A percentile compares a stretch with the other conserved stretches of the same genome.
Conservation (phyloP, 2,329 filamentous ascomycete species). For the Ophiocordyceps robertsii region DNA sequence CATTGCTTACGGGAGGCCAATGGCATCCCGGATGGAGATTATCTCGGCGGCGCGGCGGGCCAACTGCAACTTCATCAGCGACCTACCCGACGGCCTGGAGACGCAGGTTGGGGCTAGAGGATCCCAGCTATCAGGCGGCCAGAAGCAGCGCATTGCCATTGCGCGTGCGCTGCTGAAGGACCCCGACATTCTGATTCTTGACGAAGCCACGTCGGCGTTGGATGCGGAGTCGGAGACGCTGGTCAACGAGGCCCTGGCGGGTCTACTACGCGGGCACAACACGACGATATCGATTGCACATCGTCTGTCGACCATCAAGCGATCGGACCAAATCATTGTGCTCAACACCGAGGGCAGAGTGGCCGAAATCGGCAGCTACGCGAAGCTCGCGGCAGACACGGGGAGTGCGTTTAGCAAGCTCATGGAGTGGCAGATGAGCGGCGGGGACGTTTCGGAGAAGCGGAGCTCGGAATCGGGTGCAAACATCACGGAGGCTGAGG, state of each 20-base stretch:
- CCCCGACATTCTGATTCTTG: slow-evolving; percentile 90
- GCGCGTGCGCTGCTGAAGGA: slow-evolving; percentile 88
- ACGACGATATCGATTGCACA: slow-evolving; percentile 98
- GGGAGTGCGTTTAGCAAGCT: slow-evolving; percentile 83
- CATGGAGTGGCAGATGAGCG: slow-evolving; percentile 98
- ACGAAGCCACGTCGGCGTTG: slow-evolving; percentile 90
- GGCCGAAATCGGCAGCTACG: slow-evolving; percentile 79
- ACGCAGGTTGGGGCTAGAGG: slow-evolving; percentile 87
- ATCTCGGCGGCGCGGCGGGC: slow-evolving; percentile 77
- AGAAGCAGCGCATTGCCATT: slow-evolving; percentile 97
- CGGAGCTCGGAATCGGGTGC: slow-evolving; percentile 17
- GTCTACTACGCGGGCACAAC: slow-evolving; percentile 71
- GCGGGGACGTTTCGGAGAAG: slow-evolving; percentile 48
- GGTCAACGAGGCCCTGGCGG: slow-evolving; percentile 78
- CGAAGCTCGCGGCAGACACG: slow-evolving; percentile 56
- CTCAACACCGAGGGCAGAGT: slow-evolving; percentile 77
- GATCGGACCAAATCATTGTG: slow-evolving; percentile 88
- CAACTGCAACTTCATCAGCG: slow-evolving; percentile 92
- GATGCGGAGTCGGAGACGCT: slow-evolving; percentile 95
- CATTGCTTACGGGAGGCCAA: slow-evolving; percentile 79
- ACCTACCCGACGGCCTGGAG: slow-evolving; percentile 91
- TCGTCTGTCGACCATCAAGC: slow-evolving; percentile 88
- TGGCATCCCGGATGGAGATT: slow-evolving; percentile 67
- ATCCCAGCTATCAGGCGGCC: slow-evolving; percentile 85
- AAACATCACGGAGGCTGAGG: slow-evolving; percentile 36